Evolutionary conservation across 2,329 filamentous ascomycete species (phyloP), one percentile per base, ranked within the genome.

Genomic region (Ramichloridium luteum): DNA sequence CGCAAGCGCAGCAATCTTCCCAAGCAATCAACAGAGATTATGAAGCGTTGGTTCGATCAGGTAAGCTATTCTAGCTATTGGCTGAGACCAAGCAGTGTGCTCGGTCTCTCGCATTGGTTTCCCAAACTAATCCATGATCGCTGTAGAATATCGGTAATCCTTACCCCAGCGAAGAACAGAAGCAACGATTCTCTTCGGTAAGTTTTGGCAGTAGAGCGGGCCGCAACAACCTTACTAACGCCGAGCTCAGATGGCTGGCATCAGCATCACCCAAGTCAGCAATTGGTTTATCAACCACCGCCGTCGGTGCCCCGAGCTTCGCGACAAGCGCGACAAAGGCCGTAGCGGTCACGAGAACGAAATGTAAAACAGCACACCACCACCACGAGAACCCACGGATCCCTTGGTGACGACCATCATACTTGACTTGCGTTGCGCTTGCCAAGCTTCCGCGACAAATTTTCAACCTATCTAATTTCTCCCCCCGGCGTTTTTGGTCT

Each of bases 231-330:
- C 10, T 16, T 23, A 27, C 33, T 39, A 25, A 35, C 17, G 12
- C 16, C 6, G 28, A 12, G 11, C 6, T 18, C 28, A 53, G 51
- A 48, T 44, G 9, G 53, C 53, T 6, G 53, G 53, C 13, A 56
- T 57, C 40, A 56, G 53, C 37, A 49, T 57, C 50, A 57, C 53
- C 23, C 54, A 57, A 40, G 54, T 57, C 38, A 57, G 54, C 49
- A 57, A 57, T 36, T 57, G 54, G 53, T 57, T 57, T 39, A 57
- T 57, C 38, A 57, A 57, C 33, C 54, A 57, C 36, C 44, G 54
- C 20, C 42, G 54, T 28, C 45, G 54, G 15, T 57, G 53, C 35
- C 54, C 54, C 10, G 53, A 57, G 37, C 40, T 57, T 5, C 48
- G 53, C 14, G 54, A 57, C 36, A 49, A 51, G 39, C 53, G 53